Conservation (phyloP, 768 basidiomycete species). For the Panellus pusillus region DNA sequence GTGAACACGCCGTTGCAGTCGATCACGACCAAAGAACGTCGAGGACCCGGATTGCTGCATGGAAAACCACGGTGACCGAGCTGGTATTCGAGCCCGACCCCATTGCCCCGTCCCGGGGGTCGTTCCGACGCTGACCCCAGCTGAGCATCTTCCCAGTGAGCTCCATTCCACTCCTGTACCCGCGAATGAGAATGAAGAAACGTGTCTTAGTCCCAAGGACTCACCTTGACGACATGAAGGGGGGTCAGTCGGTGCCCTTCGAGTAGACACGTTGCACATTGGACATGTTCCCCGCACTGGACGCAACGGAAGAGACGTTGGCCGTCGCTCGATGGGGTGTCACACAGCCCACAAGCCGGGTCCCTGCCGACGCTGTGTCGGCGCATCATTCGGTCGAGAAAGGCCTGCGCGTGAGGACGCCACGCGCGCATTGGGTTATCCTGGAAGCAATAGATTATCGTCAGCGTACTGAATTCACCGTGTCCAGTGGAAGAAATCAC, state of each 20-base stretch:
- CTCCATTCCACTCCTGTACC: slow-evolving; percentile 6
- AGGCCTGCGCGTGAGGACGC: not conserved
- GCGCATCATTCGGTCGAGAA: not conserved
- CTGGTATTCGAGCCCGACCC: slow-evolving; percentile 1
- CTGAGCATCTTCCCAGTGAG: not conserved
- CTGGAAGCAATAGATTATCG: too few relatives aligned
- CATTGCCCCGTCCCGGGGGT: not conserved
- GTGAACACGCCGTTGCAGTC: slow-evolving; percentile 5
- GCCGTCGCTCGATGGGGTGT: too few relatives aligned
- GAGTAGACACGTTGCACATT: not conserved
- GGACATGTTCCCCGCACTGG: slow-evolving; percentile 5
- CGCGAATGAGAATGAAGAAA: not conserved
- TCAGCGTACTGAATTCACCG: too few relatives aligned
- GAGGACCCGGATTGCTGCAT: not conserved
- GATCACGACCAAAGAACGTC: slow-evolving; percentile 9
- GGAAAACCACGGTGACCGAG: slow-evolving; percentile 1
- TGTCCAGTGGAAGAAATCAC: not conserved
- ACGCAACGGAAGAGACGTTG: slow-evolving; percentile 5
- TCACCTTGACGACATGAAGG: slow-evolving; percentile 2
- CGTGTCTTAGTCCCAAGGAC: not conserved
- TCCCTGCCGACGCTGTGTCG: not conserved
- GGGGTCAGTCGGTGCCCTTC: not conserved
- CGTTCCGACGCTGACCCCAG: not conserved
- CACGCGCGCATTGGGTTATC: not conserved
- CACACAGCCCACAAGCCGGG: not conserved